Conservation (phyloP, 495 filamentous ascomycete genomes). For the Hypoxylon subgilvum region DNA sequence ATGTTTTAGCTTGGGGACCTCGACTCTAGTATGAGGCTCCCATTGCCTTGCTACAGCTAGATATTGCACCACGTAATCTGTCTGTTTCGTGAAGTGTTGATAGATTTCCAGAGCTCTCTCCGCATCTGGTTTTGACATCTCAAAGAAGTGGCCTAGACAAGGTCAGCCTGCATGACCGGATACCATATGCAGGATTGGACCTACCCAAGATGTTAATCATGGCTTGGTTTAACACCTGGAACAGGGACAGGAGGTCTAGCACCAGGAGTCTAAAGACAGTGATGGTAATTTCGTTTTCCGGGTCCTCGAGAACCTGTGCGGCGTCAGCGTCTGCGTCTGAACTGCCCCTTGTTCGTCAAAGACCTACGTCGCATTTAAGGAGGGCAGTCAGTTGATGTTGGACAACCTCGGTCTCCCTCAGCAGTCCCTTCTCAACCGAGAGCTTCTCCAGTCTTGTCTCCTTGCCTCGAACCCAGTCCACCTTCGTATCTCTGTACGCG, state of each 20-base stretch:
- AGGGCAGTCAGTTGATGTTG: conserved; percentile 86
- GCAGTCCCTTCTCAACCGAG: conserved; percentile 87
- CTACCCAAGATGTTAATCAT: conserved; percentile 96
- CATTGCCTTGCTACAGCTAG: conserved; percentile 85
- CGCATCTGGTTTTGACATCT: conserved; percentile 94
- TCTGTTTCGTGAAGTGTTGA: conserved; percentile 89
- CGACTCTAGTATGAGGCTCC: conserved; percentile 86
- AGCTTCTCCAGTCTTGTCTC: conserved; percentile 83
- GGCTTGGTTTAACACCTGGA: conserved; percentile 94
- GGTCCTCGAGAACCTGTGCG: conserved; percentile 79
- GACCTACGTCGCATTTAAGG: conserved; percentile 84
- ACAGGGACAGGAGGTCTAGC: conserved; percentile 86
- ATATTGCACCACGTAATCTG: conserved; percentile 89
- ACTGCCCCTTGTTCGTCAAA: background rate
- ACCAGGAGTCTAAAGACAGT: conserved; percentile 94
- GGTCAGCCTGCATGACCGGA: conserved; percentile 23
- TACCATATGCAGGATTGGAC: conserved; percentile 24
- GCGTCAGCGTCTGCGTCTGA: conserved; percentile 23
- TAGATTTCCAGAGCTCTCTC: conserved; percentile 92
- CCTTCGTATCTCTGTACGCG: conserved; percentile 80
- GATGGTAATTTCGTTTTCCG: conserved; percentile 96
- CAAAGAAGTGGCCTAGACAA: conserved; percentile 86
- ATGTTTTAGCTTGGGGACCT: conserved; percentile 97
- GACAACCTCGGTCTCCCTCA: conserved; percentile 90
- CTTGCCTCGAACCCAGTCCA: conserved; percentile 87